Evolutionary conservation across 2,329 filamentous ascomycete genomes (phyloP), one percentile per base, ranked within the genome.

Genomic region (Colletotrichum tamarilloi): DNA sequence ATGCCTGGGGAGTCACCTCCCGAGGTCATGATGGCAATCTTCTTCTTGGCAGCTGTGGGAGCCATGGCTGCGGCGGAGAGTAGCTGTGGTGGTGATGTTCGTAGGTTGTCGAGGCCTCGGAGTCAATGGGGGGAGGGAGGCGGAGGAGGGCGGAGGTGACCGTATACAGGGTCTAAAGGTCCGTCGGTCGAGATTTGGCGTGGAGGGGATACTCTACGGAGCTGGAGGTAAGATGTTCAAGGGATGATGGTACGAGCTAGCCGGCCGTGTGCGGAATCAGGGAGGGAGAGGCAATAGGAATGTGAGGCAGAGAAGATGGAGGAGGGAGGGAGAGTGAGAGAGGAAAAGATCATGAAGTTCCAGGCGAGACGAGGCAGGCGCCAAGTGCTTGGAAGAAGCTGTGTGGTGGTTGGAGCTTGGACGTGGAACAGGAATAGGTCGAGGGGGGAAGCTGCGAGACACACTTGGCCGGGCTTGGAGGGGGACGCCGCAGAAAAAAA

Each of bases 1-100:
- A 98, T 98, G 81, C 95, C 95, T 2, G 95, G 95, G 76, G 95
- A 94, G 88, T 98, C 95, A 80, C 95, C 95, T 80, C 95, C 95
- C 77, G 94, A 97, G 80, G 95, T 98, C 92, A 98, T 95, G 82
- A 98, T 92, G 76, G 92, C 95, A 81, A 98, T 96, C 84, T 90
- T 90, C 84, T 91, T 91, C 80, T 87, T 90, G 35, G 67, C 60
- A 57, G 70, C 82, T 86, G 88, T 87, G 64, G 67, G 59, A 58
- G 70, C 82, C 87, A 88, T 87, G 64, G 73, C 80, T 75, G 75
- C 53, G 68, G 74, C 52, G 58, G 46, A 28, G 9, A 28, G 22
- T 22, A 14, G 19, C 38, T 19, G 35, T 56, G 58, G 28, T 24
- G 28, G 53, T 57, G 32, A 24, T 65, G n/a, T 57, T 65, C 60